Evolutionary conservation across 2,329 filamentous ascomycete species (phyloP).

Genomic region (Exserohilum turcica): DNA sequence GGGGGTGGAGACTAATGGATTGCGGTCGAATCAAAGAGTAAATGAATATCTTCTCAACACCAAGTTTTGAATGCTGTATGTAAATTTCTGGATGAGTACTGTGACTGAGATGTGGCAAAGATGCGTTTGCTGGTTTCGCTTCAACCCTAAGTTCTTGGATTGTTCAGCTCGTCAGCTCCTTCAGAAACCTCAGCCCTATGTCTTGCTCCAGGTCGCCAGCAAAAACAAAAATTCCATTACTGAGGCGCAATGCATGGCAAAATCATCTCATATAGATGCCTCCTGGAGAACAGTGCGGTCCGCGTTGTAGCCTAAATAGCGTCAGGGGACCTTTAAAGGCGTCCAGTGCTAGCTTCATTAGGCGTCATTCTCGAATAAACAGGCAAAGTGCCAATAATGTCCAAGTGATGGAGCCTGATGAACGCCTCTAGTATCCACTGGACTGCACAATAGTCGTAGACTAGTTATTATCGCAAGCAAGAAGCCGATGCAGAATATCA

Average conservation of each 20-base stretch:
- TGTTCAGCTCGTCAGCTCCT: too few relatives aligned
- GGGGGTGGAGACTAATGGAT: background rate
- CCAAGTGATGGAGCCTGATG: background rate
- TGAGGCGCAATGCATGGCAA: background rate
- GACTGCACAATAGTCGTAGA: background rate
- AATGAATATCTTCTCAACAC: too few relatives aligned
- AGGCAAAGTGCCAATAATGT: constrained; percentile 4
- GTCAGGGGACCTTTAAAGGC: constrained; percentile 2
- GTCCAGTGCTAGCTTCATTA: constrained; percentile 1
- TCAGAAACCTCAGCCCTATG: too few relatives aligned
- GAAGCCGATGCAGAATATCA: background rate
- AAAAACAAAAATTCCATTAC: background rate
- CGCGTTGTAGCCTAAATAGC: constrained; percentile 1
- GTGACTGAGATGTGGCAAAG: background rate
- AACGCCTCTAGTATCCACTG: background rate
- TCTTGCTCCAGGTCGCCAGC: background rate
- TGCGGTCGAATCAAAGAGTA: background rate
- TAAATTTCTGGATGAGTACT: too few relatives aligned
- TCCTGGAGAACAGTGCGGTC: background rate
- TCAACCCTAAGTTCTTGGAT: too few relatives aligned
- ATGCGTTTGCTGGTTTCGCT: too few relatives aligned
- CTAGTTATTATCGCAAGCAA: background rate
- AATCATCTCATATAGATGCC: background rate
- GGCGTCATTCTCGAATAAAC: background rate
- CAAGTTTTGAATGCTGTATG: too few relatives aligned